A percentile compares a stretch with the other conserved stretches of the same genome.
Evolutionary conservation across 768 basidiomycete species (phyloP).

Genomic region (Pleurotus pulmonarius): DNA sequence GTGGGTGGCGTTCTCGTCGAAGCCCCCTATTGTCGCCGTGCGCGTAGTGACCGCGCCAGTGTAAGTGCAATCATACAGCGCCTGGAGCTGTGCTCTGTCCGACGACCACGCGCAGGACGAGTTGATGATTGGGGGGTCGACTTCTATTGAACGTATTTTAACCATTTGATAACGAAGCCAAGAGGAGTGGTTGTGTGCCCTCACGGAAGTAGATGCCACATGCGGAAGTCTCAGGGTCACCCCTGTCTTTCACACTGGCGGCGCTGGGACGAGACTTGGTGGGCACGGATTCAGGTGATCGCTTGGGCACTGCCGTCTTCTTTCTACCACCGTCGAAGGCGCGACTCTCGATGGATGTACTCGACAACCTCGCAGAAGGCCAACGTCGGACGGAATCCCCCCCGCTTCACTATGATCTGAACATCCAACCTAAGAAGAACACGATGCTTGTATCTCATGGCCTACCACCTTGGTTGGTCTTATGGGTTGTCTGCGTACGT

Average conservation of each 20-base stretch:
- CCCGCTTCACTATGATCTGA: constrained; percentile 4
- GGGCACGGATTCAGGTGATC: neutral
- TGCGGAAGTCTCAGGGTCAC: neutral
- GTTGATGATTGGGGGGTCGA: constrained; percentile 70
- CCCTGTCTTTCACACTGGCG: neutral
- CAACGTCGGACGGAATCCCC: neutral
- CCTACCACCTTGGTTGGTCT: constrained; percentile 71
- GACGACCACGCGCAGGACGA: constrained; percentile 83
- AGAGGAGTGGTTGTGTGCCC: neutral
- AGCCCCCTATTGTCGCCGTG: constrained; percentile 70
- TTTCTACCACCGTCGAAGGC: too few species aligned
- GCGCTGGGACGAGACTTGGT: neutral
- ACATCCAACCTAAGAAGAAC: constrained; percentile 57
- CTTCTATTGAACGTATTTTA: constrained; percentile 47
- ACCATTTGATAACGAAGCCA: constrained; percentile 39
- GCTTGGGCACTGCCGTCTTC: neutral
- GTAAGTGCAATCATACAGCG: constrained; percentile 59
- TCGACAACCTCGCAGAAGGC: neutral
- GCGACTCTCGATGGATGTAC: neutral
- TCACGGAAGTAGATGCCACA: neutral
- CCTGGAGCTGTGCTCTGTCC: constrained; percentile 55
- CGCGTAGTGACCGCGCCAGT: constrained; percentile 83
- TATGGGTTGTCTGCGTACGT: neutral
- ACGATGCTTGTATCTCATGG: constrained; percentile 81
- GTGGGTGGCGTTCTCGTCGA: constrained; percentile 59